Evolutionary conservation across 768 basidiomycete genomes (phyloP).

Genomic region (Thelephora ganbajun): DNA sequence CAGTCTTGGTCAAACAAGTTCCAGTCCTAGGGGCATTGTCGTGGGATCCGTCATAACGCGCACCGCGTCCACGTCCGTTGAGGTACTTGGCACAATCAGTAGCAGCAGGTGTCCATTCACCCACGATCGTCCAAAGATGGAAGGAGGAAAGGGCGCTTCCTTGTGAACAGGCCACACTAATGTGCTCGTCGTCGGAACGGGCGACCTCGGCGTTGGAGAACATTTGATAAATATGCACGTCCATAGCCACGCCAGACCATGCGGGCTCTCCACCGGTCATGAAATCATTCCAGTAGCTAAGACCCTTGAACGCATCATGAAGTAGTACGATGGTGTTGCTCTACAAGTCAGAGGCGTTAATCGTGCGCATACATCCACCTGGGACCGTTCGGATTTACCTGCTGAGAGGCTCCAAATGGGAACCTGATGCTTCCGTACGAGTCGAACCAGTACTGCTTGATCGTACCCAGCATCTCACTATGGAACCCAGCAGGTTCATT

Average conservation of each 20-base stretch:
- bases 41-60: conserved; percentile 45
- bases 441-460: conserved; percentile 54
- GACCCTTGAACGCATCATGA: conserved; percentile 69
- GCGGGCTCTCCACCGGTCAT: conserved; percentile 11
- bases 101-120: conserved; percentile 74
- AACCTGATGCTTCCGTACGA: conserved; percentile 62
- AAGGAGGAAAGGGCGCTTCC: conserved; percentile 32
- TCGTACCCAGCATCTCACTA: conserved; percentile 30
- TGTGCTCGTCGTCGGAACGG: conserved; percentile 39
- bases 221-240: conserved; percentile 71
- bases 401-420: background rate
- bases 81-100: conserved; percentile 74
- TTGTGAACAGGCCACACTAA: conserved; percentile 39
- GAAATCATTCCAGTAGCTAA: conserved; percentile 18
- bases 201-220: conserved; percentile 37
- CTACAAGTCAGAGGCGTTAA: conserved; percentile 22
- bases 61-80: conserved; percentile 68
- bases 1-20: conserved; percentile 61
- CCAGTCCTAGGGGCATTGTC: conserved; percentile 56
- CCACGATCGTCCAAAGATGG: conserved; percentile 71
- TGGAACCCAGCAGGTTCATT: conserved; percentile 78
- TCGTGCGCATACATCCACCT: conserved; percentile 21
- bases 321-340: conserved; percentile 53
- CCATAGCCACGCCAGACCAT: conserved; percentile 58
- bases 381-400: conserved; percentile 4